phyloP scores from a whole-genome alignment of 768 basidiomycete genomes.

The Termitomyces sp. region DNA sequence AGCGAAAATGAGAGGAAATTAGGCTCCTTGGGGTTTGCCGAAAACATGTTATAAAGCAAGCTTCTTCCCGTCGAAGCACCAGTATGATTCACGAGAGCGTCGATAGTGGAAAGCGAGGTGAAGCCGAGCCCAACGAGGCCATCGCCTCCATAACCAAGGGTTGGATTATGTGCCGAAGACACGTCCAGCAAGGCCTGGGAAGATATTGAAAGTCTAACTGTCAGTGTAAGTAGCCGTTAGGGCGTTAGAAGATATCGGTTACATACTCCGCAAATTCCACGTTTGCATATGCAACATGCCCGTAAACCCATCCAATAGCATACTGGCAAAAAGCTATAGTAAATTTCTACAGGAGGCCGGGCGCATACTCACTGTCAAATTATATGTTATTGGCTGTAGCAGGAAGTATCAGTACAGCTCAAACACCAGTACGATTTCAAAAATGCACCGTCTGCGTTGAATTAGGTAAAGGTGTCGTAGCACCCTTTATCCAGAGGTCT shows the following conservation, averaged over 20 bases:
- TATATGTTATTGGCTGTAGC: constrained; percentile 40
- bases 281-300: constrained; percentile 55
- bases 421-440: background rate
- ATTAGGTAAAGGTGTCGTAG: constrained; percentile 42
- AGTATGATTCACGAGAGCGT: constrained; percentile 52
- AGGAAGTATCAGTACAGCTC: constrained; percentile 1
- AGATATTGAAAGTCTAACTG: constrained; percentile 53
- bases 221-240: background rate
- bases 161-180: constrained; percentile 62
- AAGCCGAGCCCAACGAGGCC: constrained; percentile 80
- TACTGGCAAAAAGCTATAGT: constrained; percentile 41
- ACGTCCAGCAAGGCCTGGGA: constrained; percentile 71
- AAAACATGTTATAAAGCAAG: constrained; percentile 73
- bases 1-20: constrained; percentile 81
- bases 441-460: constrained; percentile 42
- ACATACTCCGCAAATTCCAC: constrained; percentile 69
- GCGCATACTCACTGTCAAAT: constrained; percentile 51
- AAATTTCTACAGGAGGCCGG: background rate
- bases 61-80: constrained; percentile 59
- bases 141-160: constrained; percentile 61
- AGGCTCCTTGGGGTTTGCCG: constrained; percentile 59
- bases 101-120: constrained; percentile 69
- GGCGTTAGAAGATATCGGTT: background rate
- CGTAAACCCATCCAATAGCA: constrained; percentile 75
- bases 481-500: constrained; percentile 69